Evolutionary conservation across 371 early-diverging fungal species (phyloP).

Genomic region (Circinella minor): DNA sequence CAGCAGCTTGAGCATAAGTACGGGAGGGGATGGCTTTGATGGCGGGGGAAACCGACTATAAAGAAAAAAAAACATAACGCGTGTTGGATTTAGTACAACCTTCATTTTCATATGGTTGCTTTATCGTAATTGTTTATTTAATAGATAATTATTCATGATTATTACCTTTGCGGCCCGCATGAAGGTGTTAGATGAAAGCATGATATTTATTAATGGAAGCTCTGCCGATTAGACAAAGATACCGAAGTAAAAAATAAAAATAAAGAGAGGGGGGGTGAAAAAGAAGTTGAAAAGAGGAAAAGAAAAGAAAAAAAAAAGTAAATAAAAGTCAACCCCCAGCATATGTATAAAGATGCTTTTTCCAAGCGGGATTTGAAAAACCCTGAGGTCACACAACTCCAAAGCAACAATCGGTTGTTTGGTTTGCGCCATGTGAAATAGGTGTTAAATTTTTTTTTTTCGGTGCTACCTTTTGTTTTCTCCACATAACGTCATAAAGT

Average conservation of each 20-base stretch:
- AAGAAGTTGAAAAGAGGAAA: conserved; percentile 13
- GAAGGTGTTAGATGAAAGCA: conserved; percentile 40
- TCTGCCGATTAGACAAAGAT: conserved; percentile 21
- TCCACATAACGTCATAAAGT: conserved; percentile 7
- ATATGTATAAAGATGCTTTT: conserved; percentile 19
- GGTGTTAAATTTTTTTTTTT: background rate
- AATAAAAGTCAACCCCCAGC: conserved; percentile 10
- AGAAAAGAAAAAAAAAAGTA: conserved; percentile 14
- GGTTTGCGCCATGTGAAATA: conserved; percentile 19
- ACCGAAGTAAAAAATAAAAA: conserved; percentile 11
- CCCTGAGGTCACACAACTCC: conserved; percentile 20
- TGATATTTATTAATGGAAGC: conserved; percentile 19
- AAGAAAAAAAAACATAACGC: background rate
- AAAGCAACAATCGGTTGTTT: background rate
- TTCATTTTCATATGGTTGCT: background rate
- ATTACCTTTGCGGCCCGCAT: conserved; percentile 44
- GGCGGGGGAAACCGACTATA: conserved; percentile 33
- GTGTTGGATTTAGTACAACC: background rate
- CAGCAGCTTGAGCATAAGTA: conserved; percentile 57
- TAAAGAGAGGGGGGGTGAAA: conserved; percentile 19
- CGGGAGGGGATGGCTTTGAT: conserved; percentile 30
- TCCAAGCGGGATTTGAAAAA: conserved; percentile 18
- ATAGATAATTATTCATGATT: background rate
- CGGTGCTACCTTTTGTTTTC: background rate
- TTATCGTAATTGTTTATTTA: too few species aligned